These are phyloP conservation scores for Lecanicillium sp. DNA, from an alignment of 2,329 filamentous ascomycete species.

Conservation along the genomic window DNA sequence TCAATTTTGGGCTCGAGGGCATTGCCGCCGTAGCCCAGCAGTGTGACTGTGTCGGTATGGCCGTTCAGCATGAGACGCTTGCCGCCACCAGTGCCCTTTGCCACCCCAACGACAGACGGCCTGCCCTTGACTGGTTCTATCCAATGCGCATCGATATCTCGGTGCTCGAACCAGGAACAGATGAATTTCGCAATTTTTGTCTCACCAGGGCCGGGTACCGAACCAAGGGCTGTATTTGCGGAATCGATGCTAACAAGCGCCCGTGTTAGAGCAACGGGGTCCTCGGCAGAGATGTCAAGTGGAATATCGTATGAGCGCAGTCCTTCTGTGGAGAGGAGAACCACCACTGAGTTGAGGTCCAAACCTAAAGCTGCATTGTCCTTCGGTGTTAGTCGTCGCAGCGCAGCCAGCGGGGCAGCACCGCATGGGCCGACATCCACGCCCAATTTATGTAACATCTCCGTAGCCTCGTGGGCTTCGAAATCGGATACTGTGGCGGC, in stretches of 20 bases:
- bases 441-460: slow-evolving; percentile 42
- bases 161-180: slow-evolving; percentile 43
- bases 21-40: slow-evolving; percentile 39
- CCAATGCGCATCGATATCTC: slow-evolving; percentile 44
- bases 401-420: slow-evolving; percentile 49
- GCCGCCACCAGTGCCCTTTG: slow-evolving; percentile 40
- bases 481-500: slow-evolving; percentile 54
- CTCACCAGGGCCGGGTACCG: slow-evolving; percentile 39
- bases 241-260: slow-evolving; percentile 44
- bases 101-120: slow-evolving; percentile 44
- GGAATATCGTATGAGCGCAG: slow-evolving; percentile 26
- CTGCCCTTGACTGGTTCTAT: slow-evolving; percentile 40
- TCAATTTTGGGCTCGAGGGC: slow-evolving; percentile 37
- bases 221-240: slow-evolving; percentile 38
- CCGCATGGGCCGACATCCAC: slow-evolving; percentile 58
- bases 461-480: slow-evolving; percentile 54
- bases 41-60: slow-evolving; percentile 47
- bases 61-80: slow-evolving; percentile 47
- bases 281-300: slow-evolving; percentile 33
- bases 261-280: slow-evolving; percentile 37
- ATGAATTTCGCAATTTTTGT: slow-evolving; percentile 40
- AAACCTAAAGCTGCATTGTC: slow-evolving; percentile 32
- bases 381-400: slow-evolving; percentile 41
- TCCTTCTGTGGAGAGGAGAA: slow-evolving; percentile 60
- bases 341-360: slow-evolving; percentile 46